Evolutionary conservation across 305 asterid genomes (phyloP).

Genomic region (Rubia peregrina): DNA sequence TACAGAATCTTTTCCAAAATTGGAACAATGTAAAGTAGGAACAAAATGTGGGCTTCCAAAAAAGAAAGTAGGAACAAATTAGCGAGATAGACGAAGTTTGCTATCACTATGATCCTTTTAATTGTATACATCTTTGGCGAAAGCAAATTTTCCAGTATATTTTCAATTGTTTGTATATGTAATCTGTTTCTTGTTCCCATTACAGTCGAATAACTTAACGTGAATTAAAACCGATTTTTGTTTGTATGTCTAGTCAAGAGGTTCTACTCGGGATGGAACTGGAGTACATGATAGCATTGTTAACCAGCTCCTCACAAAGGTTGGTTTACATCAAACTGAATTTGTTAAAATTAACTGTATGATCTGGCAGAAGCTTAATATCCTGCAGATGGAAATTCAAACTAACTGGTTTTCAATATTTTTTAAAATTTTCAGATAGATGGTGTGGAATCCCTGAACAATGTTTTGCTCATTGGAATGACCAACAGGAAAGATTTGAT

Average conservation of each 20-base stretch:
- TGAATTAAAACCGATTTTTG: neutral
- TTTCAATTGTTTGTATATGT: neutral
- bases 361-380: conserved; percentile 10
- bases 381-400: conserved; percentile 11
- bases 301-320: conserved; percentile 97
- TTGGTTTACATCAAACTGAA: conserved; percentile 26
- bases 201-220: conserved; percentile 1
- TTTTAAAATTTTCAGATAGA: conserved; percentile 57
- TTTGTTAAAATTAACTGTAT: conserved; percentile 15
- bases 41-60: neutral
- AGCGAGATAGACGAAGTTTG: neutral
- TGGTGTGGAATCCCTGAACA: conserved; percentile 97
- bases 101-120: neutral
- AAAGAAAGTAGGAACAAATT: neutral
- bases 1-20: neutral
- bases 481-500: conserved; percentile 96
- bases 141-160: neutral
- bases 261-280: conserved; percentile 98
- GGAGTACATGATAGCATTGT: conserved; percentile 99
- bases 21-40: neutral
- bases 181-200: neutral
- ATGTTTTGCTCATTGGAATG: conserved; percentile 98
- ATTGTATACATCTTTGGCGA: neutral
- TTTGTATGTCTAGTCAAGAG: conserved; percentile 73
- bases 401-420: conserved; percentile 24